Base-by-base conservation (phyloP, 495 filamentous ascomycete genomes). In the Tuber aestivum region DNA sequence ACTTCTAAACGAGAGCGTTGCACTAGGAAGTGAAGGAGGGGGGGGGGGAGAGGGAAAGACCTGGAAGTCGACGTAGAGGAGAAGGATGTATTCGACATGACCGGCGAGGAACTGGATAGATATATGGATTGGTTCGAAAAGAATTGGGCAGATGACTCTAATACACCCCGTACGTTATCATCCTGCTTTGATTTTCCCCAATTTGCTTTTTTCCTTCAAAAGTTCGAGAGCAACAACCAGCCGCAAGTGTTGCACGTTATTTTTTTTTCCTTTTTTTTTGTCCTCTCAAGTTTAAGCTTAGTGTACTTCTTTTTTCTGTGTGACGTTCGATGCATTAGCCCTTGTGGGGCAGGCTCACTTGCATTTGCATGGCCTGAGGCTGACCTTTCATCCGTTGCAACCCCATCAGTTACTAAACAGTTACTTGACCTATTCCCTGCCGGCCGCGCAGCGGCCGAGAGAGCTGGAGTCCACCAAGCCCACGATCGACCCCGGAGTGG, bases 81-180 rank as follows among this genome's bases (percentile, higher is more conserved):
- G 35, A 84, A 86, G 1, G 91, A 96, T 71, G 86, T 93, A 3
- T 88, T 94, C 76, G 81, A 83, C 4, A 91, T 97, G 91, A 87
- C 85, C 1, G 86, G 87, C 27, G 82, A 85, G 16, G 89, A 96
- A 75, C 82, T 97, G 72, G 91, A 95, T 77, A 88, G 92, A 71
- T 97, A 97, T 76, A 86, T 99, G 86, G 90, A 94, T 83, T 97
- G 93, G 92, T 97, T 93, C 80, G 91, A 95, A 82, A 87, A 88
- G 78, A 93, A 86, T 41, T 96, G 91, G 88, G 81, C 92, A 70
- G 87, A 89, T 73, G 84, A 87, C 27, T 79, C 81, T 20, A 83
- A 85, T 32, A 81, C 83, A 9, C 85, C 84, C 77, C 84, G 87
- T 88, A 82, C 73, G 81, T 74, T 40, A 27, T 41, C 41, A 5